Base-by-base conservation (phyloP, 2,329 filamentous ascomycete species). In the Sporothrix euskadiensis region DNA sequence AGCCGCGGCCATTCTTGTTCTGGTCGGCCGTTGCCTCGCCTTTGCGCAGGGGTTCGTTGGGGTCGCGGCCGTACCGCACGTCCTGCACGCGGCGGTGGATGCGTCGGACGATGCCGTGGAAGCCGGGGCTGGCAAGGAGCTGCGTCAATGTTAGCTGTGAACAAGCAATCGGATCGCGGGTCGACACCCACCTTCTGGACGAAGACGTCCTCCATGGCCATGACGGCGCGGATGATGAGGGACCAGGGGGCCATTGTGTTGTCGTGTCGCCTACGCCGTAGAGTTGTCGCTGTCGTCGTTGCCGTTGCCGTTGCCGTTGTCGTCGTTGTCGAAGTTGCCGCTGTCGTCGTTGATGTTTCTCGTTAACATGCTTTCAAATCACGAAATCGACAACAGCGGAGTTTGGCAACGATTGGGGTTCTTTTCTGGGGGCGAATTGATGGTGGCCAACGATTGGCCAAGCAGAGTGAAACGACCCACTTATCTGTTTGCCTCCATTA, bases 61-160 rank as follows among this genome's bases (percentile, higher is more conserved):
- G 86, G 71, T 86, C 81, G 32, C 85, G 83, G 10, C 87, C 87
- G 75, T 88, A 75, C 61, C 83, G 82, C 22, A 80, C 78, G 74
- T 88, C 85, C 76, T 88, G 79, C 52, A 88, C 82, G 3, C 79
- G 81, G 16, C 83, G 82, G 74, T 88, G 86, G 47, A 88, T 85
- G n/a, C 83, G 82, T 8, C 84, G 84, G 54, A 88, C 87, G 3
- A 82, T 83, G 74, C 83, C 83, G 75, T 88, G 86, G 77, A 88
- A 88, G 9, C 81, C 80, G 1, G 85, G 86, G 19, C 83, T 85
- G 32, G 82, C 81, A 19, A 88, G 84, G 72, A 88, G 84, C 84
- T 87, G 75, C 0, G 35, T 26, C 26, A 1, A 7, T 12, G n/a
- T 57, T 7, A 65, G 47, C 4, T 6, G 7, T 22, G 22, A 44